Conservation (phyloP, 768 basidiomycete genomes). For the Amanita thiersii region DNA sequence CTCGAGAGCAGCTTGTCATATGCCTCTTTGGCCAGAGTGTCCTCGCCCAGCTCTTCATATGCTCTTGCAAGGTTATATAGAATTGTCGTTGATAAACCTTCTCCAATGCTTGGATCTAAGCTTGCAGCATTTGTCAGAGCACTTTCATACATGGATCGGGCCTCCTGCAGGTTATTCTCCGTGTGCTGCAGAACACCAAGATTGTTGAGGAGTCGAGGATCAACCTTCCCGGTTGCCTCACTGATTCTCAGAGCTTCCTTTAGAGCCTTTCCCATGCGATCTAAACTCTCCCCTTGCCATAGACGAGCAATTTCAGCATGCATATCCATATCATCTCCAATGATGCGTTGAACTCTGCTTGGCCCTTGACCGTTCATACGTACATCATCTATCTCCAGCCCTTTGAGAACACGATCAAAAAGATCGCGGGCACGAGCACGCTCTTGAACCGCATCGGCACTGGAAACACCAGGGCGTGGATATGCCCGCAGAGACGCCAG, state of each 20-base stretch:
- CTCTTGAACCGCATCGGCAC: conserved; percentile 65
- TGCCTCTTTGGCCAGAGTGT: conserved; percentile 68
- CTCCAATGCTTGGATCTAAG: conserved; percentile 39
- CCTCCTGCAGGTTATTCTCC: conserved; percentile 49
- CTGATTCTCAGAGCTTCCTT: conserved; percentile 66
- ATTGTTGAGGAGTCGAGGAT: conserved; percentile 75
- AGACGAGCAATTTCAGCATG: conserved; percentile 85
- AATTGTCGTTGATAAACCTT: conserved; percentile 73
- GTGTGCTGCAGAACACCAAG: conserved; percentile 69
- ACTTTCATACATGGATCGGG: conserved; percentile 61
- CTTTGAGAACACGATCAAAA: conserved; percentile 66
- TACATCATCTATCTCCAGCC: conserved; percentile 55
- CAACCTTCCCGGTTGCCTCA: conserved; percentile 37
- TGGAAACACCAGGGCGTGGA: conserved; percentile 72
- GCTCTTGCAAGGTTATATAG: conserved; percentile 89
- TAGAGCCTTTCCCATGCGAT: conserved; percentile 65
- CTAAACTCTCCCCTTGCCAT: conserved; percentile 78
- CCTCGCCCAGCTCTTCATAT: conserved; percentile 80
- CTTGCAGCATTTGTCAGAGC: conserved; percentile 54
- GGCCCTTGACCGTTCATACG: conserved; percentile 32
- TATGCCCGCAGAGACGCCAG: conserved; percentile 84
- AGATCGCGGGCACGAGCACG: conserved; percentile 69
- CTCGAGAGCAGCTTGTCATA: conserved; percentile 81
- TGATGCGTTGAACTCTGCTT: conserved; percentile 37
- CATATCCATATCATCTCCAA: conserved; percentile 79